Percentiles rank a stretch among this genome's conserved stretches.
These are phyloP conservation scores for Ramularia endophylla DNA, from an alignment of 2,329 filamentous ascomycete genomes.

Conservation along the genomic window DNA sequence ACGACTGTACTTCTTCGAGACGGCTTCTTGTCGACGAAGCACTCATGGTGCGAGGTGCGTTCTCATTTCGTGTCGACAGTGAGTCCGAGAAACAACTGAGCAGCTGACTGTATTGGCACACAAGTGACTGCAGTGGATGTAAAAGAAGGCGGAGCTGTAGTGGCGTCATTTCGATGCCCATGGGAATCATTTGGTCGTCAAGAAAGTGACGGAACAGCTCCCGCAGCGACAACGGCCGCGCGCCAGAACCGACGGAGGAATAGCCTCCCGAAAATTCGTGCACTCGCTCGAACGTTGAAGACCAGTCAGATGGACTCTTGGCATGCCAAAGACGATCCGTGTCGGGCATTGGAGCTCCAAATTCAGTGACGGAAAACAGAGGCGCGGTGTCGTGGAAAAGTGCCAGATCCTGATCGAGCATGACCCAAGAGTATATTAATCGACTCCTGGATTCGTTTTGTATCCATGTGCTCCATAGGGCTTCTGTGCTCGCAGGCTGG, in stretches of 20 bases:
- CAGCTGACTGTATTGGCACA: slow-evolving; percentile 60
- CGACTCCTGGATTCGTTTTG: slow-evolving; percentile 59
- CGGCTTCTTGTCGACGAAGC: slow-evolving; percentile 55
- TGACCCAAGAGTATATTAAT: slow-evolving; percentile 69
- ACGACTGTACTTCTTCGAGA: slow-evolving; percentile 58
- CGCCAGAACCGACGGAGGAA: slow-evolving; percentile 49
- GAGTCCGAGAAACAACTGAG: slow-evolving; percentile 59
- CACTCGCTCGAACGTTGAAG: slow-evolving; percentile 52
- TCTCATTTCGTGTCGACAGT: slow-evolving; percentile 40
- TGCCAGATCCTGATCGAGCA: slow-evolving; percentile 66
- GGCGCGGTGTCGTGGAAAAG: slow-evolving; percentile 60
- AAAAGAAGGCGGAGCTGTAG: slow-evolving; percentile 61
- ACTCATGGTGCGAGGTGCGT: slow-evolving; percentile 44
- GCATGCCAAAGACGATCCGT: slow-evolving; percentile 60
- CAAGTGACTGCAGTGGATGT: slow-evolving; percentile 60
- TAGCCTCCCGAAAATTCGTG: slow-evolving; percentile 51
- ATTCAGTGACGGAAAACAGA: slow-evolving; percentile 59
- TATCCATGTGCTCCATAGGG: slow-evolving; percentile 60
- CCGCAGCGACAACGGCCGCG: slow-evolving; percentile 53
- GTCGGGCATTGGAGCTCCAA: slow-evolving; percentile 59
- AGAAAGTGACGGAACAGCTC: slow-evolving; percentile 64
- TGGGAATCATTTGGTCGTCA: slow-evolving; percentile 53
- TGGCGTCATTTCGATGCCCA: slow-evolving; percentile 48
- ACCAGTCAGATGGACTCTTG: slow-evolving; percentile 54
- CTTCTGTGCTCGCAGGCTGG: slow-evolving; percentile 43